phyloP scores from a whole-genome alignment of 2,329 filamentous ascomycete species.

The Xylariaceae sp. region DNA sequence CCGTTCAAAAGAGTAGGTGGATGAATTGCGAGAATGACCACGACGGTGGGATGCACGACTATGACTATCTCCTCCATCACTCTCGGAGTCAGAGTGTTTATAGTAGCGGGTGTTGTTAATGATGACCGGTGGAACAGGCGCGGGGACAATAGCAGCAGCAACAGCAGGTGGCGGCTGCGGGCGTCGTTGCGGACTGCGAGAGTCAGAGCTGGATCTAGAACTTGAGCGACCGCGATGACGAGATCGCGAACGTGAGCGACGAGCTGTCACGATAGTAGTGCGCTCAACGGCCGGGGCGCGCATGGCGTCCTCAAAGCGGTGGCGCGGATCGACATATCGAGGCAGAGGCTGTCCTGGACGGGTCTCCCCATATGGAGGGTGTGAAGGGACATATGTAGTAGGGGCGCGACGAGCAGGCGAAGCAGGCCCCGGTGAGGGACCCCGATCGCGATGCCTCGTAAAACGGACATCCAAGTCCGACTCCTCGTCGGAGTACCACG shows the following conservation, averaged over 20 bases:
- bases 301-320: constrained; percentile 32
- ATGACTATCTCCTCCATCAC: constrained; percentile 38
- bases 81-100: constrained; percentile 36
- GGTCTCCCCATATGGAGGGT: constrained; percentile 42
- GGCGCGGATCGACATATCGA: constrained; percentile 37
- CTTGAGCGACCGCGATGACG: constrained; percentile 43
- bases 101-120: constrained; percentile 56
- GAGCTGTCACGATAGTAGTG: constrained; percentile 41
- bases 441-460: constrained; percentile 32
- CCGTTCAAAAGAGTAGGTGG: constrained; percentile 3
- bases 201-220: constrained; percentile 35
- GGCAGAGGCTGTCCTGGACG: constrained; percentile 34
- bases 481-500: constrained; percentile 45
- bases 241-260: constrained; percentile 41
- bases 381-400: constrained; percentile 1
- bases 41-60: constrained; percentile 31
- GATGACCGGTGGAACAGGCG: constrained; percentile 41
- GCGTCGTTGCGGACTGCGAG: constrained; percentile 9
- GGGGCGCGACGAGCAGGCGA: constrained; percentile 27
- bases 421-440: constrained; percentile 34
- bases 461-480: constrained; percentile 52
- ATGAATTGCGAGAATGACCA: constrained; percentile 2
- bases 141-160: too few relatives aligned
- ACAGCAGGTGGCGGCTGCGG: constrained; percentile 23
- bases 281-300: constrained; percentile 43